phyloP scores from a whole-genome alignment of 495 filamentous ascomycete species.

The Glonium stellatum region DNA sequence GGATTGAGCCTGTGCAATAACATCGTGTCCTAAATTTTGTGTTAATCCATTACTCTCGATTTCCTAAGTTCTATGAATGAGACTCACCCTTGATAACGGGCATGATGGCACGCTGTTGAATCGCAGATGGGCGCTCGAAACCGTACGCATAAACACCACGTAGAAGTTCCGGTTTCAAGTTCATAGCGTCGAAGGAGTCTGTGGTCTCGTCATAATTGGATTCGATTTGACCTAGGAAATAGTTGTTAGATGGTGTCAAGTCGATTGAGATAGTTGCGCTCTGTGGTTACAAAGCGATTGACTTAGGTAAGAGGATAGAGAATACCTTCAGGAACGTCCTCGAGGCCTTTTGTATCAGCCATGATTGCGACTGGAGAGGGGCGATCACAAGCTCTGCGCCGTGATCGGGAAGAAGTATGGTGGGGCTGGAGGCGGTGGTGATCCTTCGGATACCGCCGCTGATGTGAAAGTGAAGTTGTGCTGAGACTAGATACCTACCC shows the following conservation, averaged over 20 bases:
- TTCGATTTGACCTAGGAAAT: conserved; percentile 81
- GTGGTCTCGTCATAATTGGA: conserved; percentile 99
- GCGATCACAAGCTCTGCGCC: conserved; percentile 68
- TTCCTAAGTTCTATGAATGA: background rate
- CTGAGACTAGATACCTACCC: conserved; percentile 36
- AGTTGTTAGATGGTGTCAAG: conserved; percentile 16
- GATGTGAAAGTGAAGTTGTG: conserved; percentile 12
- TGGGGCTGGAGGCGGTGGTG: conserved; percentile 32
- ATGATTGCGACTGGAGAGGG: conserved; percentile 70
- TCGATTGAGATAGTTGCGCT: conserved; percentile 22
- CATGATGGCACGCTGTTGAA: conserved; percentile 99
- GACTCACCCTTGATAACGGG: conserved; percentile 96
- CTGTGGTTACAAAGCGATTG: background rate
- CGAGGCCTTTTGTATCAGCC: conserved; percentile 85
- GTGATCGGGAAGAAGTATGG: conserved; percentile 43
- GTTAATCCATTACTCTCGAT: conserved; percentile 16
- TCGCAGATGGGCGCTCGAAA: conserved; percentile 98
- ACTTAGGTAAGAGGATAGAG: background rate
- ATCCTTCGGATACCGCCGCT: conserved; percentile 34
- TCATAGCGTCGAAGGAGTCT: conserved; percentile 98
- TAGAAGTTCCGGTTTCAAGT: conserved; percentile 90
- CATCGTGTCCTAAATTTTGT: conserved; percentile 72
- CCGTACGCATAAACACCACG: conserved; percentile 99
- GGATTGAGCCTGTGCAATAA: conserved; percentile 98
- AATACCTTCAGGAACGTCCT: conserved; percentile 85